Base-by-base conservation (phyloP, 2,329 filamentous ascomycete genomes). In the Chaetomiaceae sp. region DNA sequence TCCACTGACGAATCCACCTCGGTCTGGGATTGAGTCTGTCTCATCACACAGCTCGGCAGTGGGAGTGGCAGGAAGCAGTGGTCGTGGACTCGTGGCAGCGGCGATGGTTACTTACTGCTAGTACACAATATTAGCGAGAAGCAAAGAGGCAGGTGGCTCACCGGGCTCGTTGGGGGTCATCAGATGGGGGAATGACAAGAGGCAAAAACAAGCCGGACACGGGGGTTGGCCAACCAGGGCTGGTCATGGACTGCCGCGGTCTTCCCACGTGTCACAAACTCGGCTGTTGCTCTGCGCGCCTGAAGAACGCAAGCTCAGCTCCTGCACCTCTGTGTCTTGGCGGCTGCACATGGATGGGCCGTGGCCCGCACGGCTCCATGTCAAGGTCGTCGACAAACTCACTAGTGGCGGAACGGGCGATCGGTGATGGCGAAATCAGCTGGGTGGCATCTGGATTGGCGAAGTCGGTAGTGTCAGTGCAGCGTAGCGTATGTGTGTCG, bases 251-350 rank as follows among this genome's bases (percentile, higher is more conserved):
- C 13, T 42, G 44, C 46, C 43, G 39, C 38, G 12, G 40, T 34
- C 25, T 16, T 50, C 38, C 49, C 55, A 56, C 55, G 50, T 55
- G 55, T 39, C 43, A 48, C 21, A 34, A 41, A 17, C 49, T 56
- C 49, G 55, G 55, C 49, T 55, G 43, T 56, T 52, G 45, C 27
- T 47, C 31, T 30, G 33, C 40, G 34, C 35, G 23, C 48, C 20
- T 46, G 44, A 27, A 33, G 34, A 17, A 46, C n/a, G 43, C 30
- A 21, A 35, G 33, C 16, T 50, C 49, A 56, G 49, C 51, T 50
- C 44, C 49, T 53, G 55, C 55, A 53, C 34, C 33, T 46, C 25
- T 12, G 16, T n/a, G 31, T 40, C 54, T 56, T 56, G 45, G 51
- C 51, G 48, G 31, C 43, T 45, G 50, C 41, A 27, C 25, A 35